A percentile compares a stretch with the other conserved stretches of the same genome.
Conservation (phyloP, 169 alveolate species). For the Cryptosporidium baileyi region DNA sequence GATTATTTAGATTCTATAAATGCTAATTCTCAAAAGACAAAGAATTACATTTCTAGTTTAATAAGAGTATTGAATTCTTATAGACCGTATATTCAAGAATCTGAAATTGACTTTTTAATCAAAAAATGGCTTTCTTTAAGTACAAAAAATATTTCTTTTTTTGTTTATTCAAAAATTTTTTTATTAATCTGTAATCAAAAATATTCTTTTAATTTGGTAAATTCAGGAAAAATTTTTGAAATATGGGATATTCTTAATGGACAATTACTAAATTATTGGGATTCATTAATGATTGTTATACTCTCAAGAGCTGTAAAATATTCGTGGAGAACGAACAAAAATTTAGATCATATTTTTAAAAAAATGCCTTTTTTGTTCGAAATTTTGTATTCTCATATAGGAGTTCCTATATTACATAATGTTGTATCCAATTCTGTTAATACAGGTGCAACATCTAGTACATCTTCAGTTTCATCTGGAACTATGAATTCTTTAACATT, state of each 20-base stretch:
- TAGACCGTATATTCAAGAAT: conserved; percentile 22
- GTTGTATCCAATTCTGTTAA: conserved; percentile 19
- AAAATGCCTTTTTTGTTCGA: conserved; percentile 22
- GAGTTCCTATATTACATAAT: conserved; percentile 49
- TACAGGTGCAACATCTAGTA: conserved; percentile 54
- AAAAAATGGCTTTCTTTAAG: conserved; percentile 21
- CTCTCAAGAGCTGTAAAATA: conserved; percentile 56
- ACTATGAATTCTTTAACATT: not conserved
- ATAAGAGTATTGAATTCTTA: conserved; percentile 16
- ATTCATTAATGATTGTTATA: conserved; percentile 24
- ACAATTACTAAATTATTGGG: conserved; percentile 24
- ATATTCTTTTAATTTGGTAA: conserved; percentile 3
- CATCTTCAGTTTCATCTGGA: conserved; percentile 45
- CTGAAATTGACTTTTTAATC: not conserved
- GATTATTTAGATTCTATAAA: conserved; percentile 15
- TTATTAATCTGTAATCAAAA: not conserved
- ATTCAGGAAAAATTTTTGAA: conserved; percentile 36
- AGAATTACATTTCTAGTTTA: conserved; percentile 14
- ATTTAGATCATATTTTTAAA: not conserved
- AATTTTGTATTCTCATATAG: conserved; percentile 26
- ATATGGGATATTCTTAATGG: conserved; percentile 48
- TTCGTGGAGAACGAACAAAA: conserved; percentile 28
- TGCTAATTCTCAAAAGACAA: not conserved
- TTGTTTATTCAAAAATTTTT: conserved; percentile 32
- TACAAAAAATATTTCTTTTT: conserved; percentile 19